phyloP scores from a whole-genome alignment of 345 rosid species.

The Draba incana region DNA sequence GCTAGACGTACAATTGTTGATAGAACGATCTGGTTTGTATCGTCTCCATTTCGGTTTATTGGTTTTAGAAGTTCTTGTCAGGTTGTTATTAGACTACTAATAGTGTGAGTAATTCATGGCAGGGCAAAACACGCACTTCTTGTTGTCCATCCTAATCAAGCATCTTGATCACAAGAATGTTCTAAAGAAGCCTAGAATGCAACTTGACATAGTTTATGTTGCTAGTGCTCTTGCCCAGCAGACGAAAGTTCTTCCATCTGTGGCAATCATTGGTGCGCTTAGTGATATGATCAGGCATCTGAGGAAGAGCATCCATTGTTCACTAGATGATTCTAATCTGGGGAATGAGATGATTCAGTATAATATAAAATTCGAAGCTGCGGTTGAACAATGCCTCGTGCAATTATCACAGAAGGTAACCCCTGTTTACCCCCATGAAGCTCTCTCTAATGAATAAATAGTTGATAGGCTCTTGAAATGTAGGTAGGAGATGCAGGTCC shows the following conservation, averaged over 20 bases:
- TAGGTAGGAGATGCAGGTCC: conserved; percentile 89
- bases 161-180: conserved; percentile 80
- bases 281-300: conserved; percentile 81
- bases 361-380: conserved; percentile 57
- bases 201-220: conserved; percentile 59
- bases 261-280: conserved; percentile 68
- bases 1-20: conserved; percentile 57
- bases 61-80: conserved; percentile 4
- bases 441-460: conserved; percentile 1
- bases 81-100: conserved; percentile 21
- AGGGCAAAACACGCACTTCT: conserved; percentile 69
- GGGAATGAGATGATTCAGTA: conserved; percentile 64
- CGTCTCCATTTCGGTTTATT: conserved; percentile 4
- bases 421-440: neutral
- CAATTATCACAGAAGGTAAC: conserved; percentile 64
- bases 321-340: conserved; percentile 65
- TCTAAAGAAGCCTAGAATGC: conserved; percentile 67
- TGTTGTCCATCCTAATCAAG: conserved; percentile 66
- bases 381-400: conserved; percentile 71
- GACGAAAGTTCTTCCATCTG: conserved; percentile 57
- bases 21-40: conserved; percentile 67
- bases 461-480: conserved; percentile 35
- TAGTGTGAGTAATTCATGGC: conserved; percentile 21
- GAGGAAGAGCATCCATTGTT: conserved; percentile 71
- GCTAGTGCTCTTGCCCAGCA: conserved; percentile 61